Evolutionary conservation across 2,329 filamentous ascomycete genomes (phyloP), one percentile per base, ranked within the genome.

Genomic region (Fusarium hainanense): DNA sequence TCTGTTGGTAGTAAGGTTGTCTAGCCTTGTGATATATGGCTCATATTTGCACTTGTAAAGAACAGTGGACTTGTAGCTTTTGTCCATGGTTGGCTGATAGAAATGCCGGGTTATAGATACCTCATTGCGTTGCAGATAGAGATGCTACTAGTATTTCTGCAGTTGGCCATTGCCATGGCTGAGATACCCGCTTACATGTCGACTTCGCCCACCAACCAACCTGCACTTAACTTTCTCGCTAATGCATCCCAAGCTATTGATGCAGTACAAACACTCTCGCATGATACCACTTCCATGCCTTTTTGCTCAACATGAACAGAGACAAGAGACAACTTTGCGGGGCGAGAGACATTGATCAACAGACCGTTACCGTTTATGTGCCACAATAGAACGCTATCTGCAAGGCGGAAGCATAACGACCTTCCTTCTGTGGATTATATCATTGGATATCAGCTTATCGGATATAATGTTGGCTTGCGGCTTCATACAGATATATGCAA

Each of bases 181-280:
- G 20, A 32, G 4, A 25, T 27, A 40, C 14, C 43, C 25, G 34
- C 32, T 28, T 27, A 42, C 16, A 27, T 14, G 18, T 47, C 7
- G 41, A 32, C 5, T 6, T 32, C 11, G 18, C 13, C 13, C 20
- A 18, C 48, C 49, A 44, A 50, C 34, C 40, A 54, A 32, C 40
- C 14, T 28, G 42, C 34, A 25, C 13, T n/a, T 21, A 8, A 32
- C 20, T 18, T 20, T 23, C 21, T 21, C 41, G 14, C 30, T 32
- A 21, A 63, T 52, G 54, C 32, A 51, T 52, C 30, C 12, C 16
- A 34, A 28, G 27, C 34, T 47, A 48, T 37, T 20, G 62, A 65
- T 63, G 51, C 50, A 32, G 27, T 34, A 46, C 44, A 34, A 51
- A 34, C 27, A 58, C 43, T n/a, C 18, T 48, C n/a, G 30, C 27